These are phyloP conservation scores for Arxiozyma bovina DNA, from an alignment of 1,139 yeast genomes.

Conservation along the genomic window DNA sequence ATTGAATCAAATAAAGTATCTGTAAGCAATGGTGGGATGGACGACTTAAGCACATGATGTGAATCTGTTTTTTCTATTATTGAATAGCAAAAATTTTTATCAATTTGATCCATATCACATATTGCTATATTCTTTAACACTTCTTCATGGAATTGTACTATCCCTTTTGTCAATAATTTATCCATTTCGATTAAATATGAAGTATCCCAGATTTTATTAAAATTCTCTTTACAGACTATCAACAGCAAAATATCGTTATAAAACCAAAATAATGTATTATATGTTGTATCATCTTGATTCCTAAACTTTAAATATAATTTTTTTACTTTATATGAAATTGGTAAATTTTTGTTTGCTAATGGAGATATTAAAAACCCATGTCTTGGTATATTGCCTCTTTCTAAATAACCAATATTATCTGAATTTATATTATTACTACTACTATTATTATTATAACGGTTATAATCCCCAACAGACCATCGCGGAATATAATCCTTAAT, in stretches of 20 bases:
- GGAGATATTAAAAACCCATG: slow-evolving; percentile 29
- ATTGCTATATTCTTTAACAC: slow-evolving; percentile 3
- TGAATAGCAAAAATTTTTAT: slow-evolving; percentile 16
- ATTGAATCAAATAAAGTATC: neutral
- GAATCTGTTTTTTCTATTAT: slow-evolving; percentile 10
- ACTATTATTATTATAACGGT: neutral
- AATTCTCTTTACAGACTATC: slow-evolving; percentile 20
- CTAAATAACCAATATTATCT: neutral
- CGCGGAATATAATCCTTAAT: slow-evolving; percentile 26
- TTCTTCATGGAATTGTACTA: slow-evolving; percentile 17
- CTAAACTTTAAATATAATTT: slow-evolving; percentile 16
- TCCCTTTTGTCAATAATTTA: slow-evolving; percentile 17
- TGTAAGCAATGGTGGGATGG: slow-evolving; percentile 15
- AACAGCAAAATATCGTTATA: slow-evolving; percentile 22
- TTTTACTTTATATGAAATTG: slow-evolving; percentile 21
- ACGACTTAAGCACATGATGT: slow-evolving; percentile 10
- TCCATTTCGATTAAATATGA: slow-evolving; percentile 23
- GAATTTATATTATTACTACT: neutral
- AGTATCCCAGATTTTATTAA: slow-evolving; percentile 24
- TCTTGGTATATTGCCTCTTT: slow-evolving; percentile 6
- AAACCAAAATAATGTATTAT: slow-evolving; percentile 27
- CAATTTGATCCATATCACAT: neutral
- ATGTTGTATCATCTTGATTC: slow-evolving; percentile 9
- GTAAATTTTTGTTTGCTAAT: slow-evolving; percentile 17
- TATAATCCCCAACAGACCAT: slow-evolving; percentile 6